Evolutionary conservation across 2,329 filamentous ascomycete species (phyloP).

Genomic region (Pseudogymnoascus sp.): DNA sequence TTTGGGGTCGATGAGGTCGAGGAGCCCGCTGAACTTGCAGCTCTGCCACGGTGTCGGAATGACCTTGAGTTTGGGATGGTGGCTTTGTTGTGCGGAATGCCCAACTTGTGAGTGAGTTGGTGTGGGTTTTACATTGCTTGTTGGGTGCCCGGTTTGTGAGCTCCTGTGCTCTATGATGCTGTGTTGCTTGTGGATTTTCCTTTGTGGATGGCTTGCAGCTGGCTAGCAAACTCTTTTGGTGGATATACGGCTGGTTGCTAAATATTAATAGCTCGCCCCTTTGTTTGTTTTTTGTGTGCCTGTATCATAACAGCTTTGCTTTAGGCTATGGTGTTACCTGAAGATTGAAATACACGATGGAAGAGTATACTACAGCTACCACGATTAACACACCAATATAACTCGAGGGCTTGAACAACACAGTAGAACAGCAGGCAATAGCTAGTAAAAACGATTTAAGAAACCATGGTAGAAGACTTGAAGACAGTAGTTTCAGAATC

Average conservation of each 20-base stretch:
- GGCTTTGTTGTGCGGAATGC: conserved; percentile 22
- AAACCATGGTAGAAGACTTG: too few relatives aligned
- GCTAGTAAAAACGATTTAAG: too few relatives aligned
- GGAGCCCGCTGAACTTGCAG: conserved; percentile 17
- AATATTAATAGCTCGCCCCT: background rate
- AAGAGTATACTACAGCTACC: background rate
- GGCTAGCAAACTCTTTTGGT: background rate
- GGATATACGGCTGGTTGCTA: background rate
- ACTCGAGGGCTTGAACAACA: background rate
- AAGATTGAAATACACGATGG: too few relatives aligned
- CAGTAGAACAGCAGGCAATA: background rate
- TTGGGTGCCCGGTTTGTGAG: background rate
- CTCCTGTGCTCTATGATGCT: background rate
- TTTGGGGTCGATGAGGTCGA: too few relatives aligned
- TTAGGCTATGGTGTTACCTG: background rate
- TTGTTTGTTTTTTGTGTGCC: background rate
- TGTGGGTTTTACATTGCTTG: too few relatives aligned
- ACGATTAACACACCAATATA: background rate
- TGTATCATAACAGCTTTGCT: background rate
- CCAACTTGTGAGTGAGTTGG: background rate
- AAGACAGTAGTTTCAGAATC: too few relatives aligned
- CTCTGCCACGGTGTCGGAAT: conserved; percentile 29
- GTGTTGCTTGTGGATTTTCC: background rate
- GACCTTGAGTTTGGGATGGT: conserved; percentile 32
- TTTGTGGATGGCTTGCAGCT: background rate